Percentiles rank a stretch among this genome's conserved stretches.
These are phyloP conservation scores for Elaphomyces granulatus DNA, from an alignment of 495 filamentous ascomycete species.

Conservation along the genomic window DNA sequence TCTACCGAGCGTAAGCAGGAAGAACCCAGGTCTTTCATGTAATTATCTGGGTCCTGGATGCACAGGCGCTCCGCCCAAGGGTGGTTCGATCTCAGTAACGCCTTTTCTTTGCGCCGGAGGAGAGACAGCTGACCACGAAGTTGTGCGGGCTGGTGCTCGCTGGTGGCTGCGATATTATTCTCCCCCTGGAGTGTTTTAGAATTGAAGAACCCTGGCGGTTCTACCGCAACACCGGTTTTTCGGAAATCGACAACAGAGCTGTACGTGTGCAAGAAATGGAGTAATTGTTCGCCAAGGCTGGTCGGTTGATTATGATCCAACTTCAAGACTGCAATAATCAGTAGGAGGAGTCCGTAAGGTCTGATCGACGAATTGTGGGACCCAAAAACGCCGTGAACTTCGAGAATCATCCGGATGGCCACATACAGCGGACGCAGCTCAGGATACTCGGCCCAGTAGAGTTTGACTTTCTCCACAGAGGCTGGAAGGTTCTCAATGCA, in stretches of 20 bases:
- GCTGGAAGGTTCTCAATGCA: conserved; percentile 19
- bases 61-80: conserved; percentile 25
- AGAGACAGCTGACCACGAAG: conserved; percentile 28
- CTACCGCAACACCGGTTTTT: conserved; percentile 33
- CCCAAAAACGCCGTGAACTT: conserved; percentile 33
- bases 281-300: conserved; percentile 26
- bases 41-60: conserved; percentile 46
- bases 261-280: conserved; percentile 39
- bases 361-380: conserved; percentile 29
- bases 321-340: conserved; percentile 41
- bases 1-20: conserved; percentile 20
- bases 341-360: conserved; percentile 38
- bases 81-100: conserved; percentile 15
- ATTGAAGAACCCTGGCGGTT: conserved; percentile 33
- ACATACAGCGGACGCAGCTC: conserved; percentile 35
- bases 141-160: neutral
- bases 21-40: conserved; percentile 40
- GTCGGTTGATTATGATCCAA: conserved; percentile 9
- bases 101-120: conserved; percentile 22
- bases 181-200: conserved; percentile 9
- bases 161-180: neutral
- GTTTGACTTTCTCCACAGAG: conserved; percentile 26
- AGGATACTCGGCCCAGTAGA: conserved; percentile 35
- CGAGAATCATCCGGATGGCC: conserved; percentile 32
- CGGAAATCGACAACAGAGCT: conserved; percentile 27